phyloP scores from a whole-genome alignment of 441 rosid species.

The Adansonia gregorii region DNA sequence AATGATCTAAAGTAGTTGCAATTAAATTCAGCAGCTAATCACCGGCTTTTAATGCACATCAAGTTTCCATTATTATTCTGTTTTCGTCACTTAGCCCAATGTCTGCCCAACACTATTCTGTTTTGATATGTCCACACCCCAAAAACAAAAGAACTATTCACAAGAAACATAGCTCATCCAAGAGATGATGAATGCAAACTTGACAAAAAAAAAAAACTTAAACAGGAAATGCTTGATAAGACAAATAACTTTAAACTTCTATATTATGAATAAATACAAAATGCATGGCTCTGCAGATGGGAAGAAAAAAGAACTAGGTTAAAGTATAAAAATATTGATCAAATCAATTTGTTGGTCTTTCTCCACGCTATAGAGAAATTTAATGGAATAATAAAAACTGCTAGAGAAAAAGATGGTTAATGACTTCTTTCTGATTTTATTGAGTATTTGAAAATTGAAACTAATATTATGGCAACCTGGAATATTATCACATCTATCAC shows the following conservation, averaged over 20 bases:
- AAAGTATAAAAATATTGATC: slow-evolving; percentile 4
- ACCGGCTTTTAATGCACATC: slow-evolving; percentile 1
- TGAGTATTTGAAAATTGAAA: slow-evolving; percentile 1
- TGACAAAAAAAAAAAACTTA: slow-evolving; percentile 3
- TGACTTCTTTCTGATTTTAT: background rate
- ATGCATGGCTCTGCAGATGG: background rate
- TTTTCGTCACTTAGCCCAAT: background rate
- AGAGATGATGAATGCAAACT: slow-evolving; percentile 10
- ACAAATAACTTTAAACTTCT: slow-evolving; percentile 18
- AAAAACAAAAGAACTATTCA: slow-evolving; percentile 8
- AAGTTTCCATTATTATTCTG: background rate
- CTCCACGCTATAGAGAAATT: background rate
- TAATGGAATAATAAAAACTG: background rate
- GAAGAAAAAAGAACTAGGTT: slow-evolving; percentile 2
- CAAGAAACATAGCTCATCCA: slow-evolving; percentile 14
- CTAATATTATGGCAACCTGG: slow-evolving; percentile 56
- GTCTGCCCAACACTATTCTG: background rate
- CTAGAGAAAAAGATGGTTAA: background rate
- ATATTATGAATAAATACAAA: slow-evolving; percentile 15
- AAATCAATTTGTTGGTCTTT: background rate
- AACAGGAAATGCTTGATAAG: background rate
- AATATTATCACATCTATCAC: slow-evolving; percentile 88
- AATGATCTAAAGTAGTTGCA: background rate
- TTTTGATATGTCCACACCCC: background rate
- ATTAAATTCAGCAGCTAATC: slow-evolving; percentile 8